Base-by-base conservation (phyloP, 129 eudicot genomes). In the Flaveria trinervia region DNA sequence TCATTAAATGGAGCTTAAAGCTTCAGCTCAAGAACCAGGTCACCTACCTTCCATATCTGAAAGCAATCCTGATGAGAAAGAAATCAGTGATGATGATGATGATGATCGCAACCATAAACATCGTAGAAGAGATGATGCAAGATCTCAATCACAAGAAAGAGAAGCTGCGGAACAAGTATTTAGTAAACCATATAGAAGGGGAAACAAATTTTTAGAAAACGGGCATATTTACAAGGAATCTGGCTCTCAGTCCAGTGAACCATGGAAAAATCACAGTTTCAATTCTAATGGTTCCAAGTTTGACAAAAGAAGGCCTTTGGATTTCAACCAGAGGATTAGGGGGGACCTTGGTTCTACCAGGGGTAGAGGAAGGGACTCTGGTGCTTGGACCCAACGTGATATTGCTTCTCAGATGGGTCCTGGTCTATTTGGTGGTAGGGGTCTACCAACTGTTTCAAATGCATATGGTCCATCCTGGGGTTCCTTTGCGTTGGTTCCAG, bases 31-130 rank as follows among this genome's bases (percentile, higher is more conserved):
- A 57, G 88, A 87, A 74, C 80, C 77, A 3, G 83, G 75, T 61
- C 85, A 82, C 68, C 89, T 90, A 62, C 92, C 94, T 81, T 76
- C 92, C 66, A 82, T 87, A 75, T 81, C 74, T 52, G 79, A 74
- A 61, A 85, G 86, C 78, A 96, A 94, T 80, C 87, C 90, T 8
- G 92, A 89, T 72, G 99, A 94, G 66, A 94, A 89, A 77, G 97
- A 91, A 86, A 83, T 91, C 70, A 94, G 96, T 80, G 98, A 93
- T 77, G 97, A 90, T 22, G 98, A 94, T 30, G 97, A 94, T 70
- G 99, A 94, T 83, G 99, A 94, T 85, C 99, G 99, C 75, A 94
- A 94, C 83, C 99, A 94, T 84, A 94, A 94, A 83, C 99, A 94
- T 80, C 96, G 99, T 77, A 89, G 96, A 80, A 83, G 89, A 78